These are phyloP conservation scores for Combretum micranthum DNA, from an alignment of 345 rosid genomes.

Conservation along the genomic window DNA sequence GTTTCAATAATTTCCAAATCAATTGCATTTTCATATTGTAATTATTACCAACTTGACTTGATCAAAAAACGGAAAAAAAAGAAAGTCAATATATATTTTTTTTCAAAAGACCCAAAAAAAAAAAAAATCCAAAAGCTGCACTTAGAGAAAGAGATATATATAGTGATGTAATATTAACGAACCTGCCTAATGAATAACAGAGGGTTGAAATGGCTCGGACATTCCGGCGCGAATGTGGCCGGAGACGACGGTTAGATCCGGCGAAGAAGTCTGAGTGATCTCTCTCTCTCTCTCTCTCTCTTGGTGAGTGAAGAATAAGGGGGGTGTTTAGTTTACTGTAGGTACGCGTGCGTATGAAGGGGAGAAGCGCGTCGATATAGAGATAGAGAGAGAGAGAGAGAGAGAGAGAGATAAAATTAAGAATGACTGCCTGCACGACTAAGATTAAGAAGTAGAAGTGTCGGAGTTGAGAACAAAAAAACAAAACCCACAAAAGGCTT, in stretches of 20 bases:
- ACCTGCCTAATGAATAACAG: slow-evolving; percentile 8
- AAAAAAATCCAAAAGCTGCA: slow-evolving; percentile 5
- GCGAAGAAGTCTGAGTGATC: neutral
- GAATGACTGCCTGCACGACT: too few species aligned
- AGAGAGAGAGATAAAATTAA: slow-evolving; percentile 4
- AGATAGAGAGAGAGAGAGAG: slow-evolving; percentile 7
- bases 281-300: neutral
- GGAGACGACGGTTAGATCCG: slow-evolving; percentile 6
- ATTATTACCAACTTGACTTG: too few species aligned
- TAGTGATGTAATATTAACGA: slow-evolving; percentile 3
- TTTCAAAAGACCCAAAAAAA: neutral
- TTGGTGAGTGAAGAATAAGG: neutral
- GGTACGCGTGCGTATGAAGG: too few species aligned
- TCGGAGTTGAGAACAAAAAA: slow-evolving; percentile 17
- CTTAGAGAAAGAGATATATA: slow-evolving; percentile 1
- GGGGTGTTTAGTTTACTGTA: neutral
- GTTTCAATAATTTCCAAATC: too few species aligned
- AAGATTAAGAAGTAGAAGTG: slow-evolving; percentile 13
- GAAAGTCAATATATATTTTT: neutral
- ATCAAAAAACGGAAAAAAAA: neutral
- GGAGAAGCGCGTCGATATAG: neutral
- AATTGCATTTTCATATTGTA: too few species aligned
- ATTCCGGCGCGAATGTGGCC: slow-evolving; percentile 17
- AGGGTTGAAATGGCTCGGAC: neutral
- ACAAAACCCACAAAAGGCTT: too few species aligned